Conservation (phyloP, 148 eudicot genomes). For the Amaranthus hypochondriacus region DNA sequence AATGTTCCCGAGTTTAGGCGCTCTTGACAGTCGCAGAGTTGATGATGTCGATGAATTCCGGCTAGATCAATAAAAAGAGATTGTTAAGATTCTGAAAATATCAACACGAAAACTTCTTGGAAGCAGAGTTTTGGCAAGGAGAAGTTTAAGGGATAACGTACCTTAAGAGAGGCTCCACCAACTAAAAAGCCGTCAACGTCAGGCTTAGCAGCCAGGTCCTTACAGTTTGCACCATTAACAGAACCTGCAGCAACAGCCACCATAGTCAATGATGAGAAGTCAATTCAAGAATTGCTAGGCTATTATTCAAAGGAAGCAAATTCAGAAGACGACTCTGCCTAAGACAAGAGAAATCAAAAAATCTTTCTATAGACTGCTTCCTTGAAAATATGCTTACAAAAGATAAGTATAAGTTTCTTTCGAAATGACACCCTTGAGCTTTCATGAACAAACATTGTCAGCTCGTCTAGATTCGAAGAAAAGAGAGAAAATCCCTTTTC, state of each 20-base stretch:
- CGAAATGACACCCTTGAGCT: no score
- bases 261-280: background rate
- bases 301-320: no score
- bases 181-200: constrained; percentile 93
- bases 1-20: constrained; percentile 29
- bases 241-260: constrained; percentile 49
- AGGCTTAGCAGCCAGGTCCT: constrained; percentile 70
- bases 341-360: background rate
- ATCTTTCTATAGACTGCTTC: background rate
- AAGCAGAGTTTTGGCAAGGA: background rate
- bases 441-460: no score
- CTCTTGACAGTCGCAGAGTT: constrained; percentile 74
- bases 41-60: constrained; percentile 90
- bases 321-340: no score
- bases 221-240: constrained; percentile 81
- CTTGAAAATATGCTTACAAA: background rate
- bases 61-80: constrained; percentile 33
- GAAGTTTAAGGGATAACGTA: constrained; percentile 16
- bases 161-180: constrained; percentile 93
- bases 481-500: no score
- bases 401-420: no score
- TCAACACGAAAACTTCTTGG: background rate
- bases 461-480: no score
- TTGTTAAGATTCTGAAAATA: no score
- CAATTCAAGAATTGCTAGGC: background rate